phyloP scores from a whole-genome alignment of 164 flowering plant genomes.

The Piper longum region DNA sequence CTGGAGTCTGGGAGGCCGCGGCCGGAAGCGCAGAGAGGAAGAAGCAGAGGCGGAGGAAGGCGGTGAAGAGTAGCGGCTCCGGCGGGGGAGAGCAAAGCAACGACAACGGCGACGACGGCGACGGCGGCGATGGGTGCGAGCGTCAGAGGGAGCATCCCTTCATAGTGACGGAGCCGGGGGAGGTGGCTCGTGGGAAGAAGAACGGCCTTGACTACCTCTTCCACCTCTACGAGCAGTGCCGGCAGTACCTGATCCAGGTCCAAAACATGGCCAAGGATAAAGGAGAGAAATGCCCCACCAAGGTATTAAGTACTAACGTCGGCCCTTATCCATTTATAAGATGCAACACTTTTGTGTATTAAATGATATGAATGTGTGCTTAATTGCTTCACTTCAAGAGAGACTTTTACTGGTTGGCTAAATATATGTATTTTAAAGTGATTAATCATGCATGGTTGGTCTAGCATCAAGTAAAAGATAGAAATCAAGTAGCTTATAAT shows the following conservation, averaged over 20 bases:
- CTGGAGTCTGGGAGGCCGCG: conserved; percentile 25
- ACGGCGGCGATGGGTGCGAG: conserved; percentile 21
- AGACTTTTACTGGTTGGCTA: not conserved
- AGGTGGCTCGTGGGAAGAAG: conserved; percentile 95
- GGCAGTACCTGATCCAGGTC: conserved; percentile 80
- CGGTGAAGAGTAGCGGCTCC: not conserved
- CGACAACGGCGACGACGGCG: conserved; percentile 5
- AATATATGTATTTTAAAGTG: not conserved
- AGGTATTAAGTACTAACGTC: conserved; percentile 28
- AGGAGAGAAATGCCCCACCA: conserved; percentile 94
- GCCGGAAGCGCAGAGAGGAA: conserved; percentile 2
- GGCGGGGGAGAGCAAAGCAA: conserved; percentile 3
- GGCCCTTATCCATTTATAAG: too few species aligned
- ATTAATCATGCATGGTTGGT: too few species aligned
- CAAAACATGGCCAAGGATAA: conserved; percentile 77
- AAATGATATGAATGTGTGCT: too few species aligned
- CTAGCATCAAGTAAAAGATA: too few species aligned
- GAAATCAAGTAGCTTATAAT: too few species aligned
- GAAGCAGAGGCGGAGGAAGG: conserved; percentile 9
- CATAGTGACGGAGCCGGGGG: conserved; percentile 95
- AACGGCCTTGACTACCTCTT: conserved; percentile 94
- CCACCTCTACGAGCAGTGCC: conserved; percentile 88
- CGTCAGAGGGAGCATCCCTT: conserved; percentile 96
- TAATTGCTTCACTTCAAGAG: too few species aligned
- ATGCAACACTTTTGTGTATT: too few species aligned